A percentile compares a stretch with the other conserved stretches of the same genome.
These are phyloP conservation scores for Solanum habrochaites DNA, from an alignment of 257 asterid genomes.

Conservation along the genomic window DNA sequence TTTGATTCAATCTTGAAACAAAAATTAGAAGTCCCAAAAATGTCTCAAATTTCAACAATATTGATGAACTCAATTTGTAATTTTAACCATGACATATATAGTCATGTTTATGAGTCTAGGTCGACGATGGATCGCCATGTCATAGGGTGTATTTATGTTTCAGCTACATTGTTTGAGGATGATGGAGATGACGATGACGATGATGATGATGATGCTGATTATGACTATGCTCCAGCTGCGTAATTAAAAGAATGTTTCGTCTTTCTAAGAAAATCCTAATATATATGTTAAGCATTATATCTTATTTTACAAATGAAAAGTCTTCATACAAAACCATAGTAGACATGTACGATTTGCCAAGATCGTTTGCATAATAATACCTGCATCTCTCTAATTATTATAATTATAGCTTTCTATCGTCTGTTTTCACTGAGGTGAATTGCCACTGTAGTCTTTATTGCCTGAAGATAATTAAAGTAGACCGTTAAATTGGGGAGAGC, in stretches of 20 bases:
- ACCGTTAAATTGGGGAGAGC: no score
- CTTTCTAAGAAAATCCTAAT: neutral
- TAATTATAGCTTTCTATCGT: no score
- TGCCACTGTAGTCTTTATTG: neutral
- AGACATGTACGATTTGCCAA: neutral
- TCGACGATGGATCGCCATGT: neutral
- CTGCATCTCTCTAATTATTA: no score
- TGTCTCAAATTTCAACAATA: neutral
- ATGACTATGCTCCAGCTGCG: neutral
- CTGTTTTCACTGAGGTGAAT: no score
- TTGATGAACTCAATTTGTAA: neutral
- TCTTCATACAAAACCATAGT: neutral
- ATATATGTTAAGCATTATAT: neutral
- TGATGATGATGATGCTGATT: neutral
- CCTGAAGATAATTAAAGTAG: no score
- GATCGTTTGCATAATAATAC: no score
- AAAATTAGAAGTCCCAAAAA: neutral
- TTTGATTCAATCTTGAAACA: neutral
- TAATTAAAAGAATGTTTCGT: accelerated
- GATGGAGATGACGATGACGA: neutral
- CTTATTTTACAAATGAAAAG: neutral
- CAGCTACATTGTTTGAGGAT: neutral
- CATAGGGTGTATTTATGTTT: neutral
- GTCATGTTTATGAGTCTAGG: neutral
- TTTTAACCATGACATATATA: neutral